These are phyloP conservation scores for Fusarium luffae DNA, from an alignment of 2,329 filamentous ascomycete genomes.

Conservation along the genomic window DNA sequence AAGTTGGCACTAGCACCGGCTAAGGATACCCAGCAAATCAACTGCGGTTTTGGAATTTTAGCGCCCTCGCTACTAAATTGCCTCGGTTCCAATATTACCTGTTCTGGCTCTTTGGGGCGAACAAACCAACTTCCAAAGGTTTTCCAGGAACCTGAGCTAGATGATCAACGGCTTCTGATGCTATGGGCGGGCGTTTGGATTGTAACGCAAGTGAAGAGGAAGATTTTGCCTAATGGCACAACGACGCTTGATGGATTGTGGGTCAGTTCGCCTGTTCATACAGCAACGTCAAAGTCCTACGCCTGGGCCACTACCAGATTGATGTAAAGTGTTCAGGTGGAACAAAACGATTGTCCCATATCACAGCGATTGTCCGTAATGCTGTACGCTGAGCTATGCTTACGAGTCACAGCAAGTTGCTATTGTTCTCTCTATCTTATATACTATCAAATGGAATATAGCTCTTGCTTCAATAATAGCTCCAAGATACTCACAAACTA, in stretches of 20 bases:
- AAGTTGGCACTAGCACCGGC: background rate
- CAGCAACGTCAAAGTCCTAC: background rate
- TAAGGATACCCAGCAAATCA: background rate
- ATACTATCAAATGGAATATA: background rate
- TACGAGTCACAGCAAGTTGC: too few species aligned
- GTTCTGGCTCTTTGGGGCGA: background rate
- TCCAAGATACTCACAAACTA: background rate
- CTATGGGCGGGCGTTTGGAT: too few species aligned
- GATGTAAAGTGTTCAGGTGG: background rate
- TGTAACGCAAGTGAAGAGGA: accelerated
- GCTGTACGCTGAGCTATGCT: background rate
- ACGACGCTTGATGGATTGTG: too few species aligned
- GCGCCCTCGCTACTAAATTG: background rate
- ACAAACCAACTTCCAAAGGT: background rate
- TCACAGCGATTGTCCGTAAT: background rate
- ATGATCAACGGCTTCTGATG: accelerated
- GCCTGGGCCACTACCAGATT: background rate
- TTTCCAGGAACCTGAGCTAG: background rate
- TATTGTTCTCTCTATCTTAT: background rate
- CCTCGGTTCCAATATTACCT: background rate
- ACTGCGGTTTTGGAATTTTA: background rate
- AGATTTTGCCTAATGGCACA: too few species aligned
- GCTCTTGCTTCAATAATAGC: background rate
- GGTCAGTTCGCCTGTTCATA: background rate
- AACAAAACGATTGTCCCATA: background rate